These are phyloP conservation scores for Mortierella sp. DNA, from an alignment of 371 early-diverging fungal species.

Conservation along the genomic window DNA sequence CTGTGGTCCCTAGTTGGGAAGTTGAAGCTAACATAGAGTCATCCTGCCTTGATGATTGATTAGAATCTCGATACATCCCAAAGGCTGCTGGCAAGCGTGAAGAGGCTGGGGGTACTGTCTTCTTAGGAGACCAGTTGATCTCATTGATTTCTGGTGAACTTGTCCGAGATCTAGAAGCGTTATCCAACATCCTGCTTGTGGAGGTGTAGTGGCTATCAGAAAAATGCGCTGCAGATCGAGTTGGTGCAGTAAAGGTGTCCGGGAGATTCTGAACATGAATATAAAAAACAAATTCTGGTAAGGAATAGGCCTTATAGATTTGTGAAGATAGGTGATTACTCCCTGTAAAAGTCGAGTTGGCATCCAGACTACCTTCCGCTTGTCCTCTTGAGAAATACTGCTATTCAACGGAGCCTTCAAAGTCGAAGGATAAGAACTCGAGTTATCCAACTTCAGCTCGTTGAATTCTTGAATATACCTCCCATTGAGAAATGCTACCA, in stretches of 20 bases:
- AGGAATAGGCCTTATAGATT: neutral
- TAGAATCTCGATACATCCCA: slow-evolving; percentile 50
- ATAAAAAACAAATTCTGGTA: slow-evolving; percentile 5
- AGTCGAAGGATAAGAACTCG: neutral
- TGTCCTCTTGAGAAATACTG: neutral
- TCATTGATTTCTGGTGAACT: slow-evolving; percentile 35
- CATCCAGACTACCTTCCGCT: slow-evolving; percentile 11
- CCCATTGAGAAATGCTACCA: slow-evolving; percentile 16
- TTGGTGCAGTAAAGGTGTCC: neutral
- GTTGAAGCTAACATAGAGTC: neutral
- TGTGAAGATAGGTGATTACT: neutral
- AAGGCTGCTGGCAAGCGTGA: slow-evolving; percentile 20
- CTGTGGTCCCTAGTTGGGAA: slow-evolving; percentile 7
- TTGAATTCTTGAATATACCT: slow-evolving; percentile 20
- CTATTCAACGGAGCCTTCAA: neutral
- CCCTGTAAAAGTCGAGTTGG: neutral
- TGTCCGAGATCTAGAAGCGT: slow-evolving; percentile 5
- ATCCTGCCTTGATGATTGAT: slow-evolving; percentile 7
- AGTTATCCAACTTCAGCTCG: slow-evolving; percentile 17
- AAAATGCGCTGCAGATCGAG: slow-evolving; percentile 17
- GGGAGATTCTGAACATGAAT: neutral
- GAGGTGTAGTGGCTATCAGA: neutral
- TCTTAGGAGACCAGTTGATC: slow-evolving; percentile 47
- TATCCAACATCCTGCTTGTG: neutral
- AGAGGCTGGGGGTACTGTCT: slow-evolving; percentile 1